phyloP scores from a whole-genome alignment of 306 rosid species.

The Styphnolobium japonicum region DNA sequence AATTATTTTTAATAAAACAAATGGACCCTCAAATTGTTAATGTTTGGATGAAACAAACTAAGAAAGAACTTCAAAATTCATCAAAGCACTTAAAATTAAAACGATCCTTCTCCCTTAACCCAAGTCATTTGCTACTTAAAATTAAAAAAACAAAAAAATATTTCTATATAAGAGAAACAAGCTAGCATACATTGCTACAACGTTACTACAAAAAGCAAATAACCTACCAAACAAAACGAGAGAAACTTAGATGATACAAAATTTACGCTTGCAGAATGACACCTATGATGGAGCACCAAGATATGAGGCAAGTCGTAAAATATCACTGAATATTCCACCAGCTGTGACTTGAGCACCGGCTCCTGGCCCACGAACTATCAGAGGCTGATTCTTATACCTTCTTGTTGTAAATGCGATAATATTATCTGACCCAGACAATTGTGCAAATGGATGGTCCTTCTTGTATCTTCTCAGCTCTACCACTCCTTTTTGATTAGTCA shows the following conservation, averaged over 20 bases:
- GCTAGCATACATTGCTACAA: background rate
- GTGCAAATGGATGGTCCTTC: constrained; percentile 96
- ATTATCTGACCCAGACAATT: constrained; percentile 88
- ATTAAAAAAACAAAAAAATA: too few relatives aligned
- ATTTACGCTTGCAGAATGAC: background rate
- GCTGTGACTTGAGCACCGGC: constrained; percentile 99
- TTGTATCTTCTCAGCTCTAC: constrained; percentile 81
- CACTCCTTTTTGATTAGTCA: constrained; percentile 59
- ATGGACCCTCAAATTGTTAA: background rate
- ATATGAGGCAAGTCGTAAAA: constrained; percentile 92
- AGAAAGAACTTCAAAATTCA: background rate
- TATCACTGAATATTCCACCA: constrained; percentile 91
- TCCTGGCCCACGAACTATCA: constrained; percentile 94
- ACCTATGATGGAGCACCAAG: constrained; percentile 95
- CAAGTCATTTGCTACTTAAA: background rate
- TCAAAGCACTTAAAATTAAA: background rate
- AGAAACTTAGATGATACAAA: constrained; percentile 24
- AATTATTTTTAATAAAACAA: background rate
- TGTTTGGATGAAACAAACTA: background rate
- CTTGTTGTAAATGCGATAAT: constrained; percentile 89
- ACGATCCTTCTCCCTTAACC: background rate
- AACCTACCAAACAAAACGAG: constrained; percentile 11
- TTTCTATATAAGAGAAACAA: background rate
- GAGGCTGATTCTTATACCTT: constrained; percentile 79
- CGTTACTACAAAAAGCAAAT: background rate